phyloP scores from a whole-genome alignment of 2,329 filamentous ascomycete species.

The Chalaropsis ovoidea region DNA sequence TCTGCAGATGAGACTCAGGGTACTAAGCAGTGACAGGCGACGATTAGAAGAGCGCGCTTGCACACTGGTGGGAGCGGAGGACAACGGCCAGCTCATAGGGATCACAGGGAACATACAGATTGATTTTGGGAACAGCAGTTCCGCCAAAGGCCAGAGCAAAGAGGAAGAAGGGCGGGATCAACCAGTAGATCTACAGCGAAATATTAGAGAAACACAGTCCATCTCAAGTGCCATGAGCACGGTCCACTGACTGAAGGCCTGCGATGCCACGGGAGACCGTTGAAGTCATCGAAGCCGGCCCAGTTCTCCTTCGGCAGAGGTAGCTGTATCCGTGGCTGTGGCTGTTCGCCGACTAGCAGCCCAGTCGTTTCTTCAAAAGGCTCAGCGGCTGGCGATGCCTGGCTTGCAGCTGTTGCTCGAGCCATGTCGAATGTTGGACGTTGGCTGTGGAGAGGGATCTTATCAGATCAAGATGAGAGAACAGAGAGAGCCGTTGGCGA shows the following conservation, averaged over 20 bases:
- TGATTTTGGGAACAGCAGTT: conserved; percentile 74
- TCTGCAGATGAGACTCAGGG: conserved; percentile 59
- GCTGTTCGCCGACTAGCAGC: neutral
- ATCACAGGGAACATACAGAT: conserved; percentile 46
- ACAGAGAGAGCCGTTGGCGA: neutral
- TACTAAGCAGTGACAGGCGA: conserved; percentile 5
- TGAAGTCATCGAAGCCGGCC: conserved; percentile 48
- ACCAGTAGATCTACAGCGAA: conserved; percentile 59
- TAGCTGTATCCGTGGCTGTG: neutral
- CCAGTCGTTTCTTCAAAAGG: conserved; percentile 4
- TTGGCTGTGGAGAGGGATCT: neutral
- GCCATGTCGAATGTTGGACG: neutral
- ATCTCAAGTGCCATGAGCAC: neutral
- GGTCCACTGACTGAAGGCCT: conserved; percentile 46
- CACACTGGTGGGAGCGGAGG: too few relatives aligned
- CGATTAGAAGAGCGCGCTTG: neutral
- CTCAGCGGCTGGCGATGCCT: neutral
- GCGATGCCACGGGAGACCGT: conserved; percentile 51
- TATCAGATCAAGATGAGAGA: neutral
- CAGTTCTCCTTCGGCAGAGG: conserved; percentile 33
- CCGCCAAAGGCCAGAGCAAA: conserved; percentile 82
- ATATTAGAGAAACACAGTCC: neutral
- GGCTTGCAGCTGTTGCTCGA: neutral
- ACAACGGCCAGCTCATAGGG: neutral
- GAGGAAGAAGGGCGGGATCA: conserved; percentile 67